These are phyloP conservation scores for Pseudogymnoascus sp. DNA, from an alignment of 2,329 filamentous ascomycete species.

Conservation along the genomic window DNA sequence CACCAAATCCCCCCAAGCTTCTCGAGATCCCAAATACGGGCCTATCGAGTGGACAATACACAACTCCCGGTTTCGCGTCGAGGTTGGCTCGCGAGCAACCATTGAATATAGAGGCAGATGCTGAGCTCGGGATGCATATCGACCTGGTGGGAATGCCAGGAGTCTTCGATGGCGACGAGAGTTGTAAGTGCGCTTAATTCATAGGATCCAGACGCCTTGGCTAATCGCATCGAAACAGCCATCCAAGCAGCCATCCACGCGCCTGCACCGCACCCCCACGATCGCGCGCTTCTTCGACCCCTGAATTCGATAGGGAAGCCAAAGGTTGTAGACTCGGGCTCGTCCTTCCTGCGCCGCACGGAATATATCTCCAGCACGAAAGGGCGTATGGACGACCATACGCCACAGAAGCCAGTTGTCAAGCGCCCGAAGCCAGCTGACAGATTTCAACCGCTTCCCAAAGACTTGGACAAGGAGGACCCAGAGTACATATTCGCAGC, in stretches of 20 bases:
- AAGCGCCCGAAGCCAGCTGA: conserved; percentile 39
- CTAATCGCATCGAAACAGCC: conserved; percentile 41
- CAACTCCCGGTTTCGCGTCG: conserved; percentile 81
- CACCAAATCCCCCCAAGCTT: conserved; percentile 89
- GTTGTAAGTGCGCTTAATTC: conserved; percentile 52
- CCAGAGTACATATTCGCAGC: conserved; percentile 60
- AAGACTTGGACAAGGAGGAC: conserved; percentile 46
- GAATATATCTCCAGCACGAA: conserved; percentile 76
- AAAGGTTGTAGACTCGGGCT: conserved; percentile 64
- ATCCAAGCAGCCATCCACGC: conserved; percentile 71
- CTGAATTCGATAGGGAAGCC: conserved; percentile 80
- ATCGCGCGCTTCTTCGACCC: conserved; percentile 74
- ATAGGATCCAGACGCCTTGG: conserved; percentile 11
- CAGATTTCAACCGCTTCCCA: conserved; percentile 40
- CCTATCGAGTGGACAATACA: conserved; percentile 78
- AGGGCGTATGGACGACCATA: conserved; percentile 41
- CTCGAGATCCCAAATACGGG: conserved; percentile 95
- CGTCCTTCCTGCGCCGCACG: conserved; percentile 90
- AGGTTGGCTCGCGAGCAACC: conserved; percentile 85
- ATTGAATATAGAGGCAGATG: conserved; percentile 93
- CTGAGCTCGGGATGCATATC: conserved; percentile 94
- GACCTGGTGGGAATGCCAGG: conserved; percentile 92
- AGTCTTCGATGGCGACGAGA: conserved; percentile 90
- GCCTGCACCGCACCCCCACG: conserved; percentile 70
- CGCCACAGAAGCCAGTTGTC: conserved; percentile 23